These are phyloP conservation scores for Leonotis leonurus DNA, from an alignment of 257 asterid genomes.

Conservation along the genomic window DNA sequence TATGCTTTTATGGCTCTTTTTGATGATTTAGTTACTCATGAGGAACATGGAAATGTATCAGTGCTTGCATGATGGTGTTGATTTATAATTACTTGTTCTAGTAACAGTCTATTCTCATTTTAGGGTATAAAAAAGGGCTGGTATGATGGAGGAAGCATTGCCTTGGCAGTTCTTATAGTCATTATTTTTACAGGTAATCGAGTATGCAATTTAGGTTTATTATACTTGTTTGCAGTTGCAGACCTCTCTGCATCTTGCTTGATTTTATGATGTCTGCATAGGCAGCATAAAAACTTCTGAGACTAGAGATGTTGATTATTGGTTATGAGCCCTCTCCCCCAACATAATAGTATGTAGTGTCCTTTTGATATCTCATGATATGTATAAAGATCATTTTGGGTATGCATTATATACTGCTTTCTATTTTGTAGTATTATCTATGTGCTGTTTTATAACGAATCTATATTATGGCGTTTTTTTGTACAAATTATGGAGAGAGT, in stretches of 20 bases:
- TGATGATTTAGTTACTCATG: constrained; percentile 2
- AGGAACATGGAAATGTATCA: background rate
- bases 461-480: background rate
- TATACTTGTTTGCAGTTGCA: background rate
- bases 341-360: too few species aligned
- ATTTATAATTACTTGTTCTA: background rate
- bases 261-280: background rate
- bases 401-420: background rate
- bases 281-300: background rate
- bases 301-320: background rate
- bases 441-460: background rate
- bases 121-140: constrained; percentile 93
- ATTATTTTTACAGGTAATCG: constrained; percentile 64
- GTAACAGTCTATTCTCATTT: too few species aligned
- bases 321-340: too few species aligned
- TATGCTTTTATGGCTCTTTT: constrained; percentile 10
- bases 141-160: constrained; percentile 98
- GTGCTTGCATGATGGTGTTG: background rate
- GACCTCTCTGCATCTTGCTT: too few species aligned
- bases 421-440: background rate
- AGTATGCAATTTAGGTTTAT: background rate
- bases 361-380: too few species aligned
- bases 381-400: too few species aligned
- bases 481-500: background rate
- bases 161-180: constrained; percentile 74